These are phyloP conservation scores for Cicer judaicum DNA, from an alignment of 306 rosid genomes.

Conservation along the genomic window DNA sequence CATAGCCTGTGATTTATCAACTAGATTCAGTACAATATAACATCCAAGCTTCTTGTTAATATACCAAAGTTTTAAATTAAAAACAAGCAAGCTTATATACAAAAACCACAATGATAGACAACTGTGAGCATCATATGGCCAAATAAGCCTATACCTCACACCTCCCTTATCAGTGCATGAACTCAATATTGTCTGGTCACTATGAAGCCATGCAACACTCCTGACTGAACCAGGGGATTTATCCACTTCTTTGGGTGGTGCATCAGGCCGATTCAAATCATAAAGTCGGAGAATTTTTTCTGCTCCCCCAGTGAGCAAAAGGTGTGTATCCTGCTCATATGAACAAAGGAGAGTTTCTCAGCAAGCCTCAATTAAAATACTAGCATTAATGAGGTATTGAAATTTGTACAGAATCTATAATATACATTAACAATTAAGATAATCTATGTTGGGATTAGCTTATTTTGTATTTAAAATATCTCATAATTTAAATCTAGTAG, in stretches of 20 bases:
- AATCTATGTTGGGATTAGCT: not conserved
- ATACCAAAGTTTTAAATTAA: constrained; percentile 16
- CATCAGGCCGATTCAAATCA: constrained; percentile 95
- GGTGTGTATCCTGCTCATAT: constrained; percentile 74
- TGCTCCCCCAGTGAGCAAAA: constrained; percentile 89
- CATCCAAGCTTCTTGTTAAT: constrained; percentile 5
- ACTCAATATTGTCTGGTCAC: constrained; percentile 95
- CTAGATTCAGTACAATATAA: constrained; percentile 38
- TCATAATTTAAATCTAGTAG: not conserved
- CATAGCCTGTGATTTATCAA: constrained; percentile 69
- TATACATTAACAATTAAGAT: not conserved
- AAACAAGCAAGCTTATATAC: constrained; percentile 18
- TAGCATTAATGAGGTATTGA: constrained; percentile 16
- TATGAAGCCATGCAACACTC: constrained; percentile 95
- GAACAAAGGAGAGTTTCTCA: not conserved
- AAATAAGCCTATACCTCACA: constrained; percentile 66
- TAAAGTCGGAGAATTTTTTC: constrained; percentile 92
- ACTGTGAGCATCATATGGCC: constrained; percentile 27
- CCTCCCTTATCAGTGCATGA: constrained; percentile 97
- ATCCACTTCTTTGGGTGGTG: constrained; percentile 91
- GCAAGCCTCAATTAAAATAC: constrained; percentile 1
- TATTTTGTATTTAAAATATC: not conserved
- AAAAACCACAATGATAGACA: constrained; percentile 6
- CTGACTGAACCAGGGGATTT: constrained; percentile 95
- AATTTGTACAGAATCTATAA: constrained; percentile 23